Base-by-base conservation (phyloP, 768 basidiomycete genomes). In the Auricularia sp. region DNA sequence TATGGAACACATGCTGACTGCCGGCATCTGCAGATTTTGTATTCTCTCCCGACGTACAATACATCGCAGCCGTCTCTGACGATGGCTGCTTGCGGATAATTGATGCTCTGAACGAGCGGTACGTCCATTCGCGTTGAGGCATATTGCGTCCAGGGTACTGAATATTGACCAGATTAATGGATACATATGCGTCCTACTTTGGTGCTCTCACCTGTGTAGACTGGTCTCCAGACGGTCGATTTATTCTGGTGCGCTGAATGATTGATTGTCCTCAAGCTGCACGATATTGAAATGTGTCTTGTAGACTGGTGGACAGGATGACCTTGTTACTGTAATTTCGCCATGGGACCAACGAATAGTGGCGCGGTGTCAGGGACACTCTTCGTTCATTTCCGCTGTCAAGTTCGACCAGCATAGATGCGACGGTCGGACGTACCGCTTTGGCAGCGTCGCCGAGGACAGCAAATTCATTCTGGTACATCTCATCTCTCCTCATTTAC, bases 221-320 rank as follows among this genome's bases (percentile, higher is more conserved):
- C 0, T 98, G 95, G 94, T 95, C 93, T 2, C 94, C 94, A 0
- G 95, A 98, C 72, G 91, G 93, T 12, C 85, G 95, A 21, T 98
- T 96, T 72, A 88, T 99, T 59, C 75, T 97, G 66, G 93, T 90
- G 72, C 61, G 69, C 59, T n/a, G 36, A 62, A 66, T 69, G 63
- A 23, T 11, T 47, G 36, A 61, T 66, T 68, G 63, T 23, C 12
- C 53, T 3, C 62, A 23, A 59, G 29, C n/a, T 54, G 3, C 14
- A 29, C n/a, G 62, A 56, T 66, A 39, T 59, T 36, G 60, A 53
- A 51, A 60, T 42, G 33, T 11, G 60, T 56, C 56, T 64, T 29
- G 18, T 69, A 94, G 91, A 92, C 93, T 1, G 97, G 95, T 12
- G 97, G 97, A 0, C 95, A 99, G 78, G 97, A 99, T 71, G 97